phyloP scores from a whole-genome alignment of 257 asterid species.

The Nicotiana otophora region DNA sequence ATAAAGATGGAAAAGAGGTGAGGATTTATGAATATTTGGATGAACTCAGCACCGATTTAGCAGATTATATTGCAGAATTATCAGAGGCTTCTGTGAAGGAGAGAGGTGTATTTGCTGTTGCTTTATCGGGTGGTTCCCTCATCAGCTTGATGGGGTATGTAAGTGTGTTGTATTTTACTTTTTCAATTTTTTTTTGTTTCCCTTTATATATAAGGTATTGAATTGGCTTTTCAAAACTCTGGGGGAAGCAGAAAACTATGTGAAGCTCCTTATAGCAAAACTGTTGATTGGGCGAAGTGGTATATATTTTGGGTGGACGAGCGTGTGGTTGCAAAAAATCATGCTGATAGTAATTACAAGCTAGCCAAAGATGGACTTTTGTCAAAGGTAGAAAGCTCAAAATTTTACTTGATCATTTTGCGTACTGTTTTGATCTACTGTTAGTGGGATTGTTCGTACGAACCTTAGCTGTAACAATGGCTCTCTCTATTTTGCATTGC shows the following conservation, averaged over 20 bases:
- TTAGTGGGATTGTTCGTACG: background rate
- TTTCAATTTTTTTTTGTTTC: background rate
- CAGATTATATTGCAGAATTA: conserved; percentile 81
- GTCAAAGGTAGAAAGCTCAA: conserved; percentile 59
- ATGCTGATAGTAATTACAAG: conserved; percentile 88
- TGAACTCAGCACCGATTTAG: conserved; percentile 66
- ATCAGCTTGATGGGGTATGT: conserved; percentile 64
- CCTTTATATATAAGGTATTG: background rate
- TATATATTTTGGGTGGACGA: conserved; percentile 85
- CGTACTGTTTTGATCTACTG: background rate
- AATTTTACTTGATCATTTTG: background rate
- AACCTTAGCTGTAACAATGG: background rate
- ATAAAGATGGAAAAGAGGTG: conserved; percentile 57
- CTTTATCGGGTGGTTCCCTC: conserved; percentile 93
- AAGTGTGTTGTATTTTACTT: conserved; percentile 10
- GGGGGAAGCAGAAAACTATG: conserved; percentile 64
- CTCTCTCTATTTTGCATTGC: background rate
- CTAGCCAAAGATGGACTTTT: conserved; percentile 68
- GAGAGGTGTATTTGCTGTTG: conserved; percentile 72
- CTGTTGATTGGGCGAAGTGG: conserved; percentile 98
- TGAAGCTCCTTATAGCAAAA: conserved; percentile 83
- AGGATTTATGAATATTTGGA: conserved; percentile 58
- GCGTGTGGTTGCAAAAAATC: conserved; percentile 87
- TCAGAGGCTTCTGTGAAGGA: conserved; percentile 89
- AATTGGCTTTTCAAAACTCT: background rate